Percentiles rank a stretch among this genome's conserved stretches.
These are phyloP conservation scores for Wakefieldia striispora DNA, from an alignment of 768 basidiomycete species.

Conservation along the genomic window DNA sequence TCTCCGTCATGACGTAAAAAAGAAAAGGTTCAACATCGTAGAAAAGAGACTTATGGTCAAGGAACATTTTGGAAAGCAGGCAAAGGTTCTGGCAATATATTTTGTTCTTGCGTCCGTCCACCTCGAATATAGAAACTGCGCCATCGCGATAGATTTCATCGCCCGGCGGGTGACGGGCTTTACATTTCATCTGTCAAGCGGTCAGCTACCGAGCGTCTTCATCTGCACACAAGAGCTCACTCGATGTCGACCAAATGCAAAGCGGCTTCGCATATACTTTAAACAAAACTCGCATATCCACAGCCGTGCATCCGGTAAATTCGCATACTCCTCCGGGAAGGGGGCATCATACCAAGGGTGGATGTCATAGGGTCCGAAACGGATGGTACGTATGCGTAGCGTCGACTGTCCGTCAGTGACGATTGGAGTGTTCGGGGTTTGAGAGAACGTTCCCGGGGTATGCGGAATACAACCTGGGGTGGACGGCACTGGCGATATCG, in stretches of 20 bases:
- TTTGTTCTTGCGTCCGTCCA: slow-evolving; percentile 98
- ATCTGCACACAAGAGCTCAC: slow-evolving; percentile 44
- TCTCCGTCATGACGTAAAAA: slow-evolving; percentile 96
- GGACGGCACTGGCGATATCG: slow-evolving; percentile 37
- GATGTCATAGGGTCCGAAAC: slow-evolving; percentile 90
- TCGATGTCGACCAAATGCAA: slow-evolving; percentile 80
- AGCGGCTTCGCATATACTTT: slow-evolving; percentile 96
- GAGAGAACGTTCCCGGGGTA: slow-evolving; percentile 35
- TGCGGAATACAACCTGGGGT: slow-evolving; percentile 33
- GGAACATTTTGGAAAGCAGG: slow-evolving; percentile 96
- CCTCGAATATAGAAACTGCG: slow-evolving; percentile 88
- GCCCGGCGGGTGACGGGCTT: slow-evolving; percentile 90
- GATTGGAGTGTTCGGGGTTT: slow-evolving; percentile 30
- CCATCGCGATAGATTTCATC: slow-evolving; percentile 98
- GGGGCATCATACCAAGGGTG: slow-evolving; percentile 99
- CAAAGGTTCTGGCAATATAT: slow-evolving; percentile 99
- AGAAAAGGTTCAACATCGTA: slow-evolving; percentile 99
- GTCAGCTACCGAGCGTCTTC: slow-evolving; percentile 8
- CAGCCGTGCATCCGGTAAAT: slow-evolving; percentile 84
- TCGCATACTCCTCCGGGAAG: slow-evolving; percentile 95
- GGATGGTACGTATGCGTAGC: slow-evolving; percentile 80
- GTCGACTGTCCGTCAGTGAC: slow-evolving; percentile 23
- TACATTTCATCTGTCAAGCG: slow-evolving; percentile 83
- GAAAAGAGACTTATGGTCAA: slow-evolving; percentile 97
- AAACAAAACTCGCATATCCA: slow-evolving; percentile 99